Base-by-base conservation (phyloP, 1,139 yeast genomes). In the Saccharomyces hybrid region DNA sequence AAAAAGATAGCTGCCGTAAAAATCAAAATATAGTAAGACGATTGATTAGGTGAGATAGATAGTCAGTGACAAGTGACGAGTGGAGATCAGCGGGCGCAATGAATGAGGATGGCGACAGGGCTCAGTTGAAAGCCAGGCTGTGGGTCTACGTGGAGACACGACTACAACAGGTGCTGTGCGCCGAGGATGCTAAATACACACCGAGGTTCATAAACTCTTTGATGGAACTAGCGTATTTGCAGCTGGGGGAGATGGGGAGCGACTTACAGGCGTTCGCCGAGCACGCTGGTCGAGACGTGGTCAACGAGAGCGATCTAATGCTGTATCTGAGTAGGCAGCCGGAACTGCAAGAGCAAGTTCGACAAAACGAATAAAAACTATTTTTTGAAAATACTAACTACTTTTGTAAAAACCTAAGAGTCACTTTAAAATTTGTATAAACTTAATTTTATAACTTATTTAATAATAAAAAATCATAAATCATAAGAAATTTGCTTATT, bases 221-320 rank as follows among this genome's bases (percentile, higher is more conserved):
- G 47, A 87, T 83, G 41, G 89, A 84, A 61, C 69, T 84, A 49
- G 83, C 81, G 9, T 82, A 79, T 64, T 78, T 81, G 61, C 89
- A 84, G 63, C 63, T 67, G 46, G 58, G 71, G 0, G 70, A 71
- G 32, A 66, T 81, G 34, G 87, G 87, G 0, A 82, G 79, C 53
- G 89, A 84, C 64, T 70, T 84, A 54, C 88, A 84, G 66, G 68
- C 77, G 51, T 84, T 84, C 69, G 85, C 88, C 0, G 58, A 76
- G 54, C 89, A 84, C 63, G 89, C 83, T 0, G 79, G 77, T 20
- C 66, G 88, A 46, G 70, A 73, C 54, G 76, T 78, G 1, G 71
- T 84, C 27, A 71, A 72, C 8, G 76, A 80, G 0, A 76, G 75
- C 2, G 90, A 84, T 64, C 56, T 84, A 57, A 73, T 77, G 11